Evolutionary conservation across 2,329 filamentous ascomycete genomes (phyloP), one percentile per base, ranked within the genome.

Genomic region (Pleomassaria siparia): DNA sequence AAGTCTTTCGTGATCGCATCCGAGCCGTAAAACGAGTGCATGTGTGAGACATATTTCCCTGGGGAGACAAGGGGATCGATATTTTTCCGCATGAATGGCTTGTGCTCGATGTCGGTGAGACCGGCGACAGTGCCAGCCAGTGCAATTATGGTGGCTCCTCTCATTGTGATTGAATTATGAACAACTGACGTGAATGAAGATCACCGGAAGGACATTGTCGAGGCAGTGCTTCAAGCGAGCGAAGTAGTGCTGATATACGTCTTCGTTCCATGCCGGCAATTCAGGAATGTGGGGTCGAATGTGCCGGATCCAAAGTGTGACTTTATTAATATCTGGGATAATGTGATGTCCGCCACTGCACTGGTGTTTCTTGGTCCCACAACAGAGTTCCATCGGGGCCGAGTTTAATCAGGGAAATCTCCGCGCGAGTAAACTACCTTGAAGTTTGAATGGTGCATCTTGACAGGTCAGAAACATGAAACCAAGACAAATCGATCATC

Each of bases 1-100:
- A 66, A 61, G 47, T 64, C 60, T 30, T 62, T 62, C 9, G 67
- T 72, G 10, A 73, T 58, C 18, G 58, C 60, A 49, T 74, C 71
- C 2, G 67, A 70, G 32, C 71, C 70, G 47, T 67, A 72, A 57
- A 73, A 72, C 11, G 66, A 67, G 51, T 73, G 69, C 58, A 74
- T 61, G 55, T 74, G 71, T 6, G 63, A 67, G 18, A 55, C 62
- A 50, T 70, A 72, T 49, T 59, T 43, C 1, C 70, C 69, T 0
- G 70, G 70, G 13, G 64, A 49, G 37, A 72, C 66, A 30, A 72
- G 65, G 2, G 71, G 67, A 47, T 73, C 71, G 44, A 74, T 72
- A 54, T 72, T 72, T 53, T 72, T 74, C 46, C 56, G 49, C 67
- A 73, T 72, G 53, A 72, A 72, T 3, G 47, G 47, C 40, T 47